Base-by-base conservation (phyloP, 768 basidiomycete species). In the Kwoniella botswanensis region DNA sequence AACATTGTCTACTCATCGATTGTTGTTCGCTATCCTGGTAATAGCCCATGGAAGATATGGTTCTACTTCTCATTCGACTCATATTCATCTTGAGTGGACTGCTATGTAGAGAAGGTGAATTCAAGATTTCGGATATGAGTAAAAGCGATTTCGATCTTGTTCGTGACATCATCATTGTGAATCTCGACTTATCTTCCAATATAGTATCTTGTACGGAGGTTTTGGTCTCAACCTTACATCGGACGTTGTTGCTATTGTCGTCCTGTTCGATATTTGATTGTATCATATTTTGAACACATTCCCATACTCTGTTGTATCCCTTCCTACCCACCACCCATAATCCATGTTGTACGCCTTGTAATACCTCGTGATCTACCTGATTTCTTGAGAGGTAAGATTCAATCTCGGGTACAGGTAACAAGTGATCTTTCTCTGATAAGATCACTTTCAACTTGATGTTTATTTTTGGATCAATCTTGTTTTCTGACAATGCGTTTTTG, bases 341-440 rank as follows among this genome's bases (percentile, higher is more conserved):
- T 15, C 71, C 71, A 59, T 73, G 67, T 15, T 52, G 63, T 6
- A 62, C 15, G n/a, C 67, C 65, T 24, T 69, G 67, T 24, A 73
- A n/a, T 3, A 73, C 53, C 21, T 73, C 57, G 42, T 66, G 67
- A 5, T 21, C 5, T 4, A 73, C 46, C 9, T 35, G 22, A 17
- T 58, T 60, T 24, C 15, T 43, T n/a, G 22, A 9, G 35, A 67
- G 67, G 53, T 65, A 52, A 13, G 7, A 56, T 17, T 5, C 52
- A 35, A 73, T 65, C 42, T 58, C 58, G 11, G 1, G 1, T 1
- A 73, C 29, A 11, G 71, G 71, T 41, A 68, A 15, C 12, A 73
- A n/a, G 42, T 54, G 63, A 66, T 73, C 71, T 15, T 69, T 58
- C 6, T 50, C 12, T 26, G 57, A 53, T 12, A 73, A 2, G 13